phyloP scores from a whole-genome alignment of 257 asterid genomes.

The Anisodus acutangulus region DNA sequence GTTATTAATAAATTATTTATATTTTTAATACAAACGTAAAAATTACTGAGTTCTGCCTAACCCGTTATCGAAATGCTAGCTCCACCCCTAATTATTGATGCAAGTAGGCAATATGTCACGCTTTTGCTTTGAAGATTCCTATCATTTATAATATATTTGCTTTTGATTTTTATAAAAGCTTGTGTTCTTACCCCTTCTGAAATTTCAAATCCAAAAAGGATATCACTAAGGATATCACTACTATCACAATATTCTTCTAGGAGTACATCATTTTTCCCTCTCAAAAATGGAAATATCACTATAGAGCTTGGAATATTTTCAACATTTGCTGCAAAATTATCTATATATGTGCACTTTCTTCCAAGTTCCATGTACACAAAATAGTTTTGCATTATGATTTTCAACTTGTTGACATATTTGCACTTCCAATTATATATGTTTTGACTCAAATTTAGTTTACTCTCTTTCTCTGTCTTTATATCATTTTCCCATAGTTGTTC shows the following conservation, averaged over 20 bases:
- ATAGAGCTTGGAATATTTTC: not conserved
- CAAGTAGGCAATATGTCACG: conserved; percentile 6
- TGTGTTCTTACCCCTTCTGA: not conserved
- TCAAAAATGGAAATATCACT: not conserved
- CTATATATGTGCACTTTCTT: not conserved
- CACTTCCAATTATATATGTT: not conserved
- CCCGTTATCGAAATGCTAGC: too few relatives aligned
- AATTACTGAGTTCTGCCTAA: too few relatives aligned
- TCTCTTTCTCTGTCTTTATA: not conserved
- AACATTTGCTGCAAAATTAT: not conserved
- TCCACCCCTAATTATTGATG: not conserved
- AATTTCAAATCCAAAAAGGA: not conserved
- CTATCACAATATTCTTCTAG: not conserved
- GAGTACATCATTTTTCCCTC: not conserved
- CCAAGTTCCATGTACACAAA: not conserved
- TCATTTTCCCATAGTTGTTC: not conserved
- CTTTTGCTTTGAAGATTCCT: not conserved
- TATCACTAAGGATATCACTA: not conserved
- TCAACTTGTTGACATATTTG: conserved; percentile 10
- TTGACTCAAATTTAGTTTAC: not conserved
- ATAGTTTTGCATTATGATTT: not conserved
- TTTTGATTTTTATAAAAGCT: not conserved
- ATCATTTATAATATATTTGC: not conserved
- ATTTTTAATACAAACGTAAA: too few relatives aligned
- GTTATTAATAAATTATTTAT: too few relatives aligned